Evolutionary conservation across 106 monocot species (phyloP), one percentile per base, ranked within the genome.

Genomic region (Acorus calamus): DNA sequence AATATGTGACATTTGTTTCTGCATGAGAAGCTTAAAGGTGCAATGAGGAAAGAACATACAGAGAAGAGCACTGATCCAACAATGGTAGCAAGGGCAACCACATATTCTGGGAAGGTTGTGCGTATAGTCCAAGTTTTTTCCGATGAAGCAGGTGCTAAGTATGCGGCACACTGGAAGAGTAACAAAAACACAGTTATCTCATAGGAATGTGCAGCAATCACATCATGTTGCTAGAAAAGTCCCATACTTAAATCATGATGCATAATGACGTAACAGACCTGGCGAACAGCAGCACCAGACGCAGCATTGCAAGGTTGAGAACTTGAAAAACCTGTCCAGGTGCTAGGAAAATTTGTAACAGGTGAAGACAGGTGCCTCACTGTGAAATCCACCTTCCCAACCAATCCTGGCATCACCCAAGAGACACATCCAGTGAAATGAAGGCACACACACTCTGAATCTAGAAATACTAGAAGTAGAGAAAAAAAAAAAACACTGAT

Each of bases 51-150:
- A 59, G 55, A 66, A 78, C 81, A 47, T 63, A 92, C 92, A 42
- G 92, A 66, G 52, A 92, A 92, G 55, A 92, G 85, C 56, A 88
- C 85, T 50, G 92, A 92, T 75, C 92, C 92, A 59, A 80, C 88
- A 59, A 88, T 85, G 28, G 92, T 92, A 42, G 92, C 78, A 50
- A 92, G 81, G 69, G 92, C 92, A 66, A 92, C 92, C 14, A 88
- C 78, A 73, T 92, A 92, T 83, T 92, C 92, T 70, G 92, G 92
- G 65, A 92, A 88, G 56, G 73, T 71, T 3, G 88, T 60, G 6
- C 81, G 74, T 88, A 88, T 88, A 53, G 84, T 92, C 92, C 88
- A 92, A 14, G 92, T 88, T 48, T 77, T 84, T 77, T 85, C 72
- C 66, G 92, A 85, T 55, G 84, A 77, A 47, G 82, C 66, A 62